Base-by-base conservation (phyloP, 352 stramenopile species). In the Globisporangium camurandrum region DNA sequence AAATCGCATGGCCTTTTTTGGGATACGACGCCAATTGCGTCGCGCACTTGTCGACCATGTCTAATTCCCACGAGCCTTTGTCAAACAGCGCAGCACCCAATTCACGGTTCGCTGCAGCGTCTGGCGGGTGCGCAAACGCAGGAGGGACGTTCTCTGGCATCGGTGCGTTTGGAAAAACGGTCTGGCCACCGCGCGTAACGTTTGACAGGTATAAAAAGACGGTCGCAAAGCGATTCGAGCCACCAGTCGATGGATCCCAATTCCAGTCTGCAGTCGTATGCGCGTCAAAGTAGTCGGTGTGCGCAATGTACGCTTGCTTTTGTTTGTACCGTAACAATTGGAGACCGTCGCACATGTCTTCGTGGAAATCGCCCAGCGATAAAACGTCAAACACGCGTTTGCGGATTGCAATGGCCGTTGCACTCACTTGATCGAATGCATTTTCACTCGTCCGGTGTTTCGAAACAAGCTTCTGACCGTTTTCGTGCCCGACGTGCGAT, bases 241-340 rank as follows among this genome's bases (percentile, higher is more conserved):
- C 84, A 46, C 84, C 83, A 17, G 47, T 62, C 12, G 69, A 54
- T 44, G 82, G 82, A 49, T 95, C 74, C 70, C 82, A 93, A 60
- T 90, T 85, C 51, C 86, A 90, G 39, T 73, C 56, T 2, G 23
- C 11, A 1, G 64, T 81, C 46, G 80, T 77, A 24, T 68, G 57
- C 27, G 69, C 50, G 7, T 66, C 65, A 55, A 98, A 97, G 67
- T 95, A 98, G 81, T 98, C 95, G 26, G 86, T 77, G 74, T 98
- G 95, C 16, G 83, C 67, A 47, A 93, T 93, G 54, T 98, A 98
- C 16, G 91, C 94, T 46, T 96, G 93, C 54, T 90, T 96, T 49
- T 93, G 74, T 60, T 98, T 88, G 76, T 98, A 98, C 23, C 91
- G 77, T 48, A 98, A 69, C 48, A 98, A 75, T 64, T 99, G 93